Evolutionary conservation across 2,329 filamentous ascomycete species (phyloP).

Genomic region (Ilyonectria mors-panacis): DNA sequence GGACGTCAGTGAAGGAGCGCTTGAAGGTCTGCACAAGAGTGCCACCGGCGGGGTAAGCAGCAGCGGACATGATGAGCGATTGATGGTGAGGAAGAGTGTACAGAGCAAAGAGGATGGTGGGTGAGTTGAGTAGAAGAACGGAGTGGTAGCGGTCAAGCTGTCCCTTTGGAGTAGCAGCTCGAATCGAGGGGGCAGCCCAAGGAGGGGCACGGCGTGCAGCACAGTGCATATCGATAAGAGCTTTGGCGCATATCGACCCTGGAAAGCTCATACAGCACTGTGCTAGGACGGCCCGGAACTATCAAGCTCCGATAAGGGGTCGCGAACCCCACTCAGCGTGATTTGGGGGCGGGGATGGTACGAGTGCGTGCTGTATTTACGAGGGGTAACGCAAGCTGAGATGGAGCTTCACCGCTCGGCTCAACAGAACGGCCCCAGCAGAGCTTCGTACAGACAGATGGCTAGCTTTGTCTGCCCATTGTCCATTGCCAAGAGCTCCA

Average conservation of each 20-base stretch:
- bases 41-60: slow-evolving; percentile 71
- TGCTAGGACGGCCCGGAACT: slow-evolving; percentile 29
- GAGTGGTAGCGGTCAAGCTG: slow-evolving; percentile 48
- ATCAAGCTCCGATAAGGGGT: slow-evolving; percentile 39
- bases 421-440: neutral
- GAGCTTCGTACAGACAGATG: neutral
- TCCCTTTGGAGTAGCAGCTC: slow-evolving; percentile 39
- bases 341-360: slow-evolving; percentile 35
- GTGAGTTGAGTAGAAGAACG: slow-evolving; percentile 29
- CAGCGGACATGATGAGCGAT: slow-evolving; percentile 65
- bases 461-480: slow-evolving; percentile 23
- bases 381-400: slow-evolving; percentile 13
- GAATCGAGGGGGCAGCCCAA: slow-evolving; percentile 25
- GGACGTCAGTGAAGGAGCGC: slow-evolving; percentile 87
- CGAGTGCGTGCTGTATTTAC: slow-evolving; percentile 21
- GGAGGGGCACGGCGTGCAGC: slow-evolving; percentile 40
- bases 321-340: slow-evolving; percentile 37
- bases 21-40: slow-evolving; percentile 92
- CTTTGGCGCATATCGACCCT: neutral
- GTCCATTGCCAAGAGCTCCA: slow-evolving; percentile 8
- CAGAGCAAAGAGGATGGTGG: slow-evolving; percentile 21
- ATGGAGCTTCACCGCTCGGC: slow-evolving; percentile 25
- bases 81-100: slow-evolving; percentile 26
- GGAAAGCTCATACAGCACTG: slow-evolving; percentile 12
- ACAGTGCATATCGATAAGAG: slow-evolving; percentile 49